phyloP scores from a whole-genome alignment of 2,329 filamentous ascomycete species.

The Talaromyces sp. region DNA sequence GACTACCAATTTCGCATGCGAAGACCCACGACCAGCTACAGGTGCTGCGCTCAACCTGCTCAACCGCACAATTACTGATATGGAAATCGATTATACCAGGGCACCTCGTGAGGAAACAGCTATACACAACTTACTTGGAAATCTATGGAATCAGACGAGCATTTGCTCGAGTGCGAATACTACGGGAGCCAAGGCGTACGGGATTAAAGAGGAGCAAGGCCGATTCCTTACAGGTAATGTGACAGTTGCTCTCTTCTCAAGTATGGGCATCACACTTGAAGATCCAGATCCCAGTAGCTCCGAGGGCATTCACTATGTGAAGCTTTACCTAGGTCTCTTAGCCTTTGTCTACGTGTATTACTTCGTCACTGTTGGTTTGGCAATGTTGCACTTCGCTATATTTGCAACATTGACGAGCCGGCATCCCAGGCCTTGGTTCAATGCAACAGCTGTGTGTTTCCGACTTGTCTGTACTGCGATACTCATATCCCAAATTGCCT shows the following conservation, averaged over 20 bases:
- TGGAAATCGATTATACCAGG: slow-evolving; percentile 39
- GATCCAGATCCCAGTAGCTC: slow-evolving; percentile 28
- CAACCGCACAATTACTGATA: slow-evolving; percentile 37
- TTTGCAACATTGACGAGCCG: slow-evolving; percentile 32
- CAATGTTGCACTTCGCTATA: slow-evolving; percentile 36
- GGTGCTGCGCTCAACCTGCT: slow-evolving; percentile 31
- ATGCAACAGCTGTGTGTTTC: slow-evolving; percentile 26
- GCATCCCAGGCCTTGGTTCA: slow-evolving; percentile 24
- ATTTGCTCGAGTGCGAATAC: slow-evolving; percentile 28
- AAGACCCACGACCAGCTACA: slow-evolving; percentile 31
- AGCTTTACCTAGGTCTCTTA: slow-evolving; percentile 37
- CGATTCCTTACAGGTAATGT: slow-evolving; percentile 39
- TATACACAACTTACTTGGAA: slow-evolving; percentile 32
- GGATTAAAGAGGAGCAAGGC: slow-evolving; percentile 28
- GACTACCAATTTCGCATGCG: slow-evolving; percentile 40
- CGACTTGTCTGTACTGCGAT: slow-evolving; percentile 30
- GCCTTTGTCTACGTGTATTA: slow-evolving; percentile 42
- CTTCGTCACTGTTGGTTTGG: slow-evolving; percentile 35
- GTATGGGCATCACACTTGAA: slow-evolving; percentile 37
- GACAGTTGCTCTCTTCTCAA: slow-evolving; percentile 39
- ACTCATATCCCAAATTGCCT: slow-evolving; percentile 29
- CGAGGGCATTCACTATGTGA: slow-evolving; percentile 31
- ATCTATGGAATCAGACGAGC: slow-evolving; percentile 27
- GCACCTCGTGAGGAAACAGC: slow-evolving; percentile 31
- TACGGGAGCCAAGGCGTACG: slow-evolving; percentile 19